Evolutionary conservation across 1,139 yeast species (phyloP).

Genomic region (Nematodospora anomalae): DNA sequence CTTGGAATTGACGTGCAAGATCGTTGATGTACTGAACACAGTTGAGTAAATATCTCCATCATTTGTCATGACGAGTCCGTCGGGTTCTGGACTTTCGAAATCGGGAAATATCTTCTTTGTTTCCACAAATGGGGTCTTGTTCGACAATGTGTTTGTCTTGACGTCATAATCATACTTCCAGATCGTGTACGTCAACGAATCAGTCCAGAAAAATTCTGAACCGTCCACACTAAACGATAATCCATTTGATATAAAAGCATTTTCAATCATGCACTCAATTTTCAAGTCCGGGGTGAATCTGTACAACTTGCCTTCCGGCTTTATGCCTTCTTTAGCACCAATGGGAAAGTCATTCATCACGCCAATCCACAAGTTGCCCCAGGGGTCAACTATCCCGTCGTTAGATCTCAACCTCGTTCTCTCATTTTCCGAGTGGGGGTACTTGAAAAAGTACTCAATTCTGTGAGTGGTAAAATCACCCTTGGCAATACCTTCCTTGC

Average conservation of each 20-base stretch:
- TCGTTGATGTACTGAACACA: slow-evolving; percentile 60
- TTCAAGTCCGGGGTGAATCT: slow-evolving; percentile 37
- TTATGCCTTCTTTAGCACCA: slow-evolving; percentile 24
- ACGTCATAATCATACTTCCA: slow-evolving; percentile 63
- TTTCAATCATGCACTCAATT: slow-evolving; percentile 32
- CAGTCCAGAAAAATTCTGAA: slow-evolving; percentile 66
- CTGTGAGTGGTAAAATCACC: slow-evolving; percentile 43
- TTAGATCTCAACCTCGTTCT: slow-evolving; percentile 55
- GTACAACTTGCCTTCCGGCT: slow-evolving; percentile 46
- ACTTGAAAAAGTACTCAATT: slow-evolving; percentile 46
- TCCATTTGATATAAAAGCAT: slow-evolving; percentile 69
- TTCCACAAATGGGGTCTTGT: slow-evolving; percentile 45
- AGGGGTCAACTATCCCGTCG: slow-evolving; percentile 70
- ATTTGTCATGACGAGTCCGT: slow-evolving; percentile 69
- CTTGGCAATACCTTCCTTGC: slow-evolving; percentile 55
- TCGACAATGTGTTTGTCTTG: slow-evolving; percentile 42
- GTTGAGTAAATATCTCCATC: slow-evolving; percentile 69
- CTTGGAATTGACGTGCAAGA: slow-evolving; percentile 50
- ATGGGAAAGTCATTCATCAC: slow-evolving; percentile 62
- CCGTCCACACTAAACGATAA: slow-evolving; percentile 62
- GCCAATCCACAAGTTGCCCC: slow-evolving; percentile 72
- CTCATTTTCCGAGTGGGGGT: slow-evolving; percentile 35
- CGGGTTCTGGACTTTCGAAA: slow-evolving; percentile 60
- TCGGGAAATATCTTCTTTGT: slow-evolving; percentile 29
- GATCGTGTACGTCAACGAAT: slow-evolving; percentile 58